These are phyloP conservation scores for Colletotrichum echinochloae DNA, from an alignment of 2,329 filamentous ascomycete species.

Conservation along the genomic window DNA sequence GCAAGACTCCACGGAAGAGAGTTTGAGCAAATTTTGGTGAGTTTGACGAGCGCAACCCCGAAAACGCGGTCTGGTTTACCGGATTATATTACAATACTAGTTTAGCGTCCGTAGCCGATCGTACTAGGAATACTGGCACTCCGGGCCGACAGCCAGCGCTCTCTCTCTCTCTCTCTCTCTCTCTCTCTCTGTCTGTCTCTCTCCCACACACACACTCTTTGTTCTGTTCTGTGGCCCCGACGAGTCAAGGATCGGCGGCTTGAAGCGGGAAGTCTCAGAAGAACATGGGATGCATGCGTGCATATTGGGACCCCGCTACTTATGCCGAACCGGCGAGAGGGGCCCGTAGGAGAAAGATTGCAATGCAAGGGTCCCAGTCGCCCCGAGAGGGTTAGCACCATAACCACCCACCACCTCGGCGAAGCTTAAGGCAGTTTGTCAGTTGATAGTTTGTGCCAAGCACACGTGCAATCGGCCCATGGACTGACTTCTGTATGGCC, in stretches of 20 bases:
- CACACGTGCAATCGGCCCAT: slow-evolving; percentile 23
- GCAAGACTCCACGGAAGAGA: not conserved
- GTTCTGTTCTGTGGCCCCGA: slow-evolving; percentile 10
- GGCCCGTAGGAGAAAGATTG: slow-evolving; percentile 19
- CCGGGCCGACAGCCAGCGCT: slow-evolving; percentile 31
- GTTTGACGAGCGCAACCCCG: slow-evolving; percentile 3
- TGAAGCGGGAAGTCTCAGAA: slow-evolving; percentile 34
- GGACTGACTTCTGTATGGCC: not conserved
- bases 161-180: not conserved
- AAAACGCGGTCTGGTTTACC: slow-evolving; percentile 5
- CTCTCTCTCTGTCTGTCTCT: not conserved
- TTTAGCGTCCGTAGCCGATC: slow-evolving; percentile 36
- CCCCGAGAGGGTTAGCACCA: not conserved
- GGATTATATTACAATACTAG: slow-evolving; percentile 35
- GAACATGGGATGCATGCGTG: slow-evolving; percentile 15
- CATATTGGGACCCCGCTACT: slow-evolving; percentile 9
- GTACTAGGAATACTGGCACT: not conserved
- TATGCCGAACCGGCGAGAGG: slow-evolving; percentile 25
- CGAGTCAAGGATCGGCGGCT: slow-evolving; percentile 30
- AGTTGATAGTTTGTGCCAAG: slow-evolving; percentile 27
- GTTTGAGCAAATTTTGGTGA: not conserved
- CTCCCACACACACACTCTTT: no score
- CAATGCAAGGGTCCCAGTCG: not conserved
- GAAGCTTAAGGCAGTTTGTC: slow-evolving; percentile 27
- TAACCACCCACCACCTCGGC: not conserved